Evolutionary conservation across 352 stramenopile genomes (phyloP), one percentile per base, ranked within the genome.

Genomic region (Pythium sp.): DNA sequence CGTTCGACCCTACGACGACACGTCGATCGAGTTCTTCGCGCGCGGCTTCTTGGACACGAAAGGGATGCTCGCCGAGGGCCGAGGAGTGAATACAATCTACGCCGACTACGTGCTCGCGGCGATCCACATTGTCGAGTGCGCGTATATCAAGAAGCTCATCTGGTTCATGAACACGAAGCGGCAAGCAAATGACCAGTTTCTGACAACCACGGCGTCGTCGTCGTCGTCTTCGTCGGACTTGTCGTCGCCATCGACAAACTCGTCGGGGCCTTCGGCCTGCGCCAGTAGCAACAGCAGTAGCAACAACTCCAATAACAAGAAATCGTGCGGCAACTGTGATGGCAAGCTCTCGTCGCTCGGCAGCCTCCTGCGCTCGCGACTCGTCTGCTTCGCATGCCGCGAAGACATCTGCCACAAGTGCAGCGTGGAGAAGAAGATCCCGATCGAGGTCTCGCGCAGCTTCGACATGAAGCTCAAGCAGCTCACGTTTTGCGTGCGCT

Each of bases 221-320:
- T 38, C 41, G 43, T 49, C 43, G 43, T 36, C 53, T 11, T 58
- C 53, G 26, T 32, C 26, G 26, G 30, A 32, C 53, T 58, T 32
- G 26, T 58, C 53, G 14, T 58, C 53, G 14, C 32, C 53, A 26
- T 58, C 53, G 12, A 49, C 43, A 20, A 20, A 49, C 18, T 82
- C 63, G 64, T 86, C 9, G 76, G 68, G 4, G 7, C 43, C 15
- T 22, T 58, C 53, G 12, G 30, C 26, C 26, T n/a, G 38, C 53
- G n/a, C 43, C 43, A 49, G 43, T 20, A 49, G 43, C 43, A 49
- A 5, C 15, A 49, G 11, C 41, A 49, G 14, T 2, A 22, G 0
- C 43, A 49, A 22, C 15, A 43, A 5, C 43, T 32, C 28, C 6
- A 60, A 11, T 11, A 18, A 26, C 53, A 58, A 30, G 14, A 59